Evolutionary conservation across 2,329 filamentous ascomycete species (phyloP).

Genomic region (Talaromyces pinophilus): DNA sequence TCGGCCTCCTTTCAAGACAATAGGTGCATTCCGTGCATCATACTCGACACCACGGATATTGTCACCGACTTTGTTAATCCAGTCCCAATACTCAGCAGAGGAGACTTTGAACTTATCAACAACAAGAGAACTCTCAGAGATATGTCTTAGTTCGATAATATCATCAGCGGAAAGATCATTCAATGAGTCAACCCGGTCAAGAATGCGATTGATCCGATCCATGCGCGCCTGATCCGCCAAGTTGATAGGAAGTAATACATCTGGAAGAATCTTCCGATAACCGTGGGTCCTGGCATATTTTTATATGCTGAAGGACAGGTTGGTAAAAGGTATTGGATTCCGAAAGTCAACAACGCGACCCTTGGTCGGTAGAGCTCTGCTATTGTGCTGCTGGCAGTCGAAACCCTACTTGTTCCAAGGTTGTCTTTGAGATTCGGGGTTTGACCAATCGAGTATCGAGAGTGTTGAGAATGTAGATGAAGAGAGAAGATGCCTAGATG

Average conservation of each 20-base stretch:
- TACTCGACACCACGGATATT: neutral
- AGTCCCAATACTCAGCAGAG: neutral
- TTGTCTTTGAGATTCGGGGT: neutral
- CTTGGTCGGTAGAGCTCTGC: neutral
- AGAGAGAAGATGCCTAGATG: constrained; percentile 1
- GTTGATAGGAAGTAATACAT: neutral
- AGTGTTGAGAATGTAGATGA: neutral
- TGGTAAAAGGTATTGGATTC: neutral
- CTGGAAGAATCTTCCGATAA: neutral
- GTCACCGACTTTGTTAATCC: neutral
- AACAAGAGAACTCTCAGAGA: neutral
- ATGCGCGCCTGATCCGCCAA: neutral
- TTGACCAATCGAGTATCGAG: neutral
- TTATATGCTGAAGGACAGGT: neutral
- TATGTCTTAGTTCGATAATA: neutral
- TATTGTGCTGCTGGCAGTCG: neutral
- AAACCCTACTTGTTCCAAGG: neutral
- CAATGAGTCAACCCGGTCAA: neutral
- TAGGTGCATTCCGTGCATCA: neutral
- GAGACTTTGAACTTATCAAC: neutral
- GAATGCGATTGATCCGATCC: neutral
- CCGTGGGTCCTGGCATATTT: neutral
- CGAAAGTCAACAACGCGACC: neutral
- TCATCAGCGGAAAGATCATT: neutral
- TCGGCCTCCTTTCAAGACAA: neutral